Evolutionary conservation across 208 protist species (phyloP).

Genomic region (Zelonia costaricensis): DNA sequence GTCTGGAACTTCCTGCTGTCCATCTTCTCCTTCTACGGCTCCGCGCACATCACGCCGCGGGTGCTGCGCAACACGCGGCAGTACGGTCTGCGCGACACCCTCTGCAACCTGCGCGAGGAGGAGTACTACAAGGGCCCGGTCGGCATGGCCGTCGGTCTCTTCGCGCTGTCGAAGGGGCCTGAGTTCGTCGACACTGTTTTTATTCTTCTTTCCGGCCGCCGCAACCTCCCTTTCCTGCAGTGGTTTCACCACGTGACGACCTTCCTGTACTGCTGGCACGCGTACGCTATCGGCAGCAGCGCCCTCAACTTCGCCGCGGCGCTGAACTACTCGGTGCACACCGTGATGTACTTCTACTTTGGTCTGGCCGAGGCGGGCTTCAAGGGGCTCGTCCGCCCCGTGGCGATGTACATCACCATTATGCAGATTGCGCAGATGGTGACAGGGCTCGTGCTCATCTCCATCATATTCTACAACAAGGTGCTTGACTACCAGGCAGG

Average conservation of each 20-base stretch:
- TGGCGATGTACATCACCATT: conserved; percentile 77
- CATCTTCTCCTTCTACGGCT: conserved; percentile 67
- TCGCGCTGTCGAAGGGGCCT: conserved; percentile 61
- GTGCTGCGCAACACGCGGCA: conserved; percentile 10
- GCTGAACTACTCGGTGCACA: conserved; percentile 94
- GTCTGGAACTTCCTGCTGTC: conserved; percentile 81
- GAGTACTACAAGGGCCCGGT: conserved; percentile 41
- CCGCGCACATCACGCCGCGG: conserved; percentile 35
- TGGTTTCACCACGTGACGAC: conserved; percentile 92
- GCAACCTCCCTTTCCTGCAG: conserved; percentile 81
- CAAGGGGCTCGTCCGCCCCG: conserved; percentile 39
- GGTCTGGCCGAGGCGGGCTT: conserved; percentile 49
- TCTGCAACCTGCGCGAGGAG: conserved; percentile 41
- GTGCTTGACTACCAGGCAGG: too few species aligned
- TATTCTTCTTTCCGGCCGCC: conserved; percentile 61
- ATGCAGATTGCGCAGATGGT: conserved; percentile 91
- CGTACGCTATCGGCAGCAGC: conserved; percentile 29
- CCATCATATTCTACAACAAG: too few species aligned
- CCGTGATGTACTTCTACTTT: conserved; percentile 96
- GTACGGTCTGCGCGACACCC: conserved; percentile 34
- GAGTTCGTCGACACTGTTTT: conserved; percentile 83
- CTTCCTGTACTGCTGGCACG: conserved; percentile 88
- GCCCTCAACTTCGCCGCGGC: conserved; percentile 72
- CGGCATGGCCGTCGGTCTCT: conserved; percentile 59
- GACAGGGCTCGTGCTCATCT: too few species aligned